phyloP scores from a whole-genome alignment of 352 stramenopile genomes.

The Achlya hypogyna region DNA sequence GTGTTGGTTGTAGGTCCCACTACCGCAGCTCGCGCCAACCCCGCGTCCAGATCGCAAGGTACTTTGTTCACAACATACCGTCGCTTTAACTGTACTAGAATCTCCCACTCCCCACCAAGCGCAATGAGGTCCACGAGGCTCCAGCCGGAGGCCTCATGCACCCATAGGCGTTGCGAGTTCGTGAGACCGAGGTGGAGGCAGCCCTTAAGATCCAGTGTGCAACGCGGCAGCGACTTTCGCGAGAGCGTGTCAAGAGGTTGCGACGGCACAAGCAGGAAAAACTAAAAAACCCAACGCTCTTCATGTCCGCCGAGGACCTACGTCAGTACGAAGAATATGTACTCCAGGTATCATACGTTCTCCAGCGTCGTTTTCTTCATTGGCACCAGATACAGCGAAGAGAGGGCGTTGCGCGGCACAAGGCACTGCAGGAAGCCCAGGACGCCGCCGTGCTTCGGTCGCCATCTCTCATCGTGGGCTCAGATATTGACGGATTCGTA shows the following conservation, averaged over 20 bases:
- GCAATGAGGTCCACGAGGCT: too few species aligned
- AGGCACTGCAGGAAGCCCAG: background rate
- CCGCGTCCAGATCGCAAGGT: background rate
- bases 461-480: too few species aligned
- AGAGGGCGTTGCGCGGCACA: background rate
- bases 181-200: conserved; percentile 20
- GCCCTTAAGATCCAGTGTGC: background rate
- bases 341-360: background rate
- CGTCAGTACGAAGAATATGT: background rate
- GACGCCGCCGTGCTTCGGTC: background rate
- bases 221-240: background rate
- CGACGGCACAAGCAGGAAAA: background rate
- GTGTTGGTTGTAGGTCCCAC: background rate
- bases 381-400: background rate
- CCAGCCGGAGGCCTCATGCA: too few species aligned
- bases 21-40: background rate
- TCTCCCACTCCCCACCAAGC: too few species aligned
- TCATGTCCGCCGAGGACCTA: background rate
- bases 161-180: too few species aligned
- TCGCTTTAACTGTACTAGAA: too few species aligned
- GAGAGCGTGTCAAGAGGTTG: background rate
- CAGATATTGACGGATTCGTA: too few species aligned
- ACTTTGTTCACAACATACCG: too few species aligned
- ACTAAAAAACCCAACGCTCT: background rate
- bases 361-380: background rate